Conservation (phyloP, 192 early-diverging fungal genomes). For the Podochytrium sp. region DNA sequence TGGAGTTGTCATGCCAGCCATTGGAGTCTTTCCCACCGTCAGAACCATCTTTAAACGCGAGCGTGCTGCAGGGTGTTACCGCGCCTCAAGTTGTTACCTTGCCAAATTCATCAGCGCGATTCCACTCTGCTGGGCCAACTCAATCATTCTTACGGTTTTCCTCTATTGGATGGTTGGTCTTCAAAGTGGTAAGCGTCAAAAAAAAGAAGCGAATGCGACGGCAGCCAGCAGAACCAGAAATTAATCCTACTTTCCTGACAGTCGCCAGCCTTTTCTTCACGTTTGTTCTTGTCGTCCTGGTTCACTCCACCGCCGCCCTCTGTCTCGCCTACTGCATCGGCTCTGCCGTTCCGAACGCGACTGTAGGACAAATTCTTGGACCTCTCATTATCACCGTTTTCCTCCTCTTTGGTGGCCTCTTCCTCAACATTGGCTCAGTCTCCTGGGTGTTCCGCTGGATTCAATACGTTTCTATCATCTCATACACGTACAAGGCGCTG, state of each 20-base stretch:
- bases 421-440: constrained; percentile 40
- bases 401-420: constrained; percentile 48
- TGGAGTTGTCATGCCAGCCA: constrained; percentile 59
- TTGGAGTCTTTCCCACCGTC: constrained; percentile 37
- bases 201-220: too few relatives aligned
- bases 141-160: constrained; percentile 30
- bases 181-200: constrained; percentile 24
- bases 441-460: constrained; percentile 43
- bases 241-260: background rate
- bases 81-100: constrained; percentile 63
- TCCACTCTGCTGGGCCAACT: constrained; percentile 35
- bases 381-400: constrained; percentile 51
- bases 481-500: constrained; percentile 48
- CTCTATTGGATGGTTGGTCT: constrained; percentile 43
- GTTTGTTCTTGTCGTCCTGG: constrained; percentile 29
- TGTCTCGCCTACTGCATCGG: constrained; percentile 46
- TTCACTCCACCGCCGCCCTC: constrained; percentile 36
- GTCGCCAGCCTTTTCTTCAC: constrained; percentile 25
- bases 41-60: constrained; percentile 51
- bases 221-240: too few relatives aligned
- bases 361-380: constrained; percentile 49
- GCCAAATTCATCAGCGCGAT: constrained; percentile 64
- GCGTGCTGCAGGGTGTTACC: constrained; percentile 67
- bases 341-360: constrained; percentile 41
- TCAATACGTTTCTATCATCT: constrained; percentile 47